Evolutionary conservation across 2,329 filamentous ascomycete genomes (phyloP).

Genomic region (Fusarium sp.): DNA sequence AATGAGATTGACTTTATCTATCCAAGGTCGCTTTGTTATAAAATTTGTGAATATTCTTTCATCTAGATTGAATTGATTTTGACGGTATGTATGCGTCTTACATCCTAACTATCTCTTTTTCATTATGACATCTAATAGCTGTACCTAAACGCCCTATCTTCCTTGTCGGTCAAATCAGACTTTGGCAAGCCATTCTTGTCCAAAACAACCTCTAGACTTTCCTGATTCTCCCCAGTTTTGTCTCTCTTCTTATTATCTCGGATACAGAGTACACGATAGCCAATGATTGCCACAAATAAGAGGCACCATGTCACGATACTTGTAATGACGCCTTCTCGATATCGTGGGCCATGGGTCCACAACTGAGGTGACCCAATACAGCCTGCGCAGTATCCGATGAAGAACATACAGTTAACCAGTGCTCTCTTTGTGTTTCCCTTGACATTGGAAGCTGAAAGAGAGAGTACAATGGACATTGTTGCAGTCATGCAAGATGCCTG

Average conservation of each 20-base stretch:
- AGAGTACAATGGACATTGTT: background rate
- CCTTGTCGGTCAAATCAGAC: constrained; percentile 8
- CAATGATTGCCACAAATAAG: background rate
- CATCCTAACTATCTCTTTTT: no score
- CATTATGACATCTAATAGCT: constrained; percentile 3
- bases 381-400: constrained; percentile 5
- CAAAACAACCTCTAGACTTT: background rate
- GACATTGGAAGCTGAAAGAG: background rate
- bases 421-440: constrained; percentile 12
- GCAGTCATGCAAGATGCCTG: constrained; percentile 10
- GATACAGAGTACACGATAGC: background rate
- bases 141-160: background rate
- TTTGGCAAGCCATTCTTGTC: constrained; percentile 4
- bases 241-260: background rate
- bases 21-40: no score
- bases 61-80: no score
- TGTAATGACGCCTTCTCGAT: constrained; percentile 1
- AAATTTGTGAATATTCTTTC: no score
- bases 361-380: constrained; percentile 1
- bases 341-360: constrained; percentile 6
- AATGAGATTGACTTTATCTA: no score
- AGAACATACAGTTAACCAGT: constrained; percentile 1
- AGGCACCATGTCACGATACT: constrained; percentile 9
- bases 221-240: background rate
- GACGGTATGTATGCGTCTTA: no score